Percentiles rank a stretch among this genome's conserved stretches.
phyloP scores from a whole-genome alignment of 441 rosid genomes.

The Gossypium laxum region DNA sequence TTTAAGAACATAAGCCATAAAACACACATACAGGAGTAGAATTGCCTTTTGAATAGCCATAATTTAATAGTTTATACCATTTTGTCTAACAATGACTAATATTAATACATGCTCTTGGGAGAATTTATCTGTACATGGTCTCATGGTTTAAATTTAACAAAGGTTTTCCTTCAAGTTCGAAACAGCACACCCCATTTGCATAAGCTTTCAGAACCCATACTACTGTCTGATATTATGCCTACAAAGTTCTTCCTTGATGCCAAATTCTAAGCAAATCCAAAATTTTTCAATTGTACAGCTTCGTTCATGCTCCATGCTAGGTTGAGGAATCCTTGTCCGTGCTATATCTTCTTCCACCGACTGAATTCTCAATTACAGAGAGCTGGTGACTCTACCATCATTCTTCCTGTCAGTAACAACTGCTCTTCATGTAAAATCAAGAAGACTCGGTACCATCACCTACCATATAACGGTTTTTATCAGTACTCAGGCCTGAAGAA shows the following conservation, averaged over 20 bases:
- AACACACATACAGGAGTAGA: background rate
- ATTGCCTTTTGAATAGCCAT: background rate
- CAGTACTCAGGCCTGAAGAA: conserved; percentile 37
- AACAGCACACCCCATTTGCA: background rate
- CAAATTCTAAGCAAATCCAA: background rate
- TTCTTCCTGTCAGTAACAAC: background rate
- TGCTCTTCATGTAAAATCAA: conserved; percentile 14
- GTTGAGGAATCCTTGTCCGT: background rate
- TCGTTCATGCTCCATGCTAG: background rate
- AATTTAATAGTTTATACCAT: background rate
- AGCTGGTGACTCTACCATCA: background rate
- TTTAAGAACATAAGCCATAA: background rate
- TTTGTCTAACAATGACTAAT: background rate
- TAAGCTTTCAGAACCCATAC: background rate
- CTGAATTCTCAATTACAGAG: background rate
- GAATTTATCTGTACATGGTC: background rate
- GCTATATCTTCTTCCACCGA: background rate
- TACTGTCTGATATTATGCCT: background rate
- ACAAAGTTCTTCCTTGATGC: background rate
- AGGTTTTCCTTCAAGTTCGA: background rate
- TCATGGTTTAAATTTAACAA: background rate
- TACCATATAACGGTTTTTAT: conserved; percentile 37
- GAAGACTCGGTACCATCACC: conserved; percentile 35
- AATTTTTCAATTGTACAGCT: background rate
- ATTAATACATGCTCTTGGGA: background rate